Percentiles rank a stretch among this genome's conserved stretches.
phyloP scores from a whole-genome alignment of 2,329 filamentous ascomycete species.

The Gaeumannomyces tritici region DNA sequence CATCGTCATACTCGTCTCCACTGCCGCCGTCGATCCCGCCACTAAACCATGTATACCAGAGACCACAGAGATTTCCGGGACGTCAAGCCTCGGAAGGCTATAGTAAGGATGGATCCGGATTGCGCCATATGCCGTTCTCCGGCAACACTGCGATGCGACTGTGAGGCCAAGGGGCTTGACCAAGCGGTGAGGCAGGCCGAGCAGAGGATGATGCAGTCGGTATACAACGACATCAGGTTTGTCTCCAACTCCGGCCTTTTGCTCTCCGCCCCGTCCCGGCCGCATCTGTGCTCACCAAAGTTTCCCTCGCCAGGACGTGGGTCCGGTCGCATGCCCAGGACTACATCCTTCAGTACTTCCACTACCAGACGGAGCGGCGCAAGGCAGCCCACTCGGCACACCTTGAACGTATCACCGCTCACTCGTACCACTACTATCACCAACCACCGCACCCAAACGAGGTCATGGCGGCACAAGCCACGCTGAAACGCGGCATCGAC shows the following conservation, averaged over 20 bases:
- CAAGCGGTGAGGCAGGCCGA: slow-evolving; percentile 55
- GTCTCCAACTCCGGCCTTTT: slow-evolving; percentile 10
- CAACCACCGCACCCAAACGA: slow-evolving; percentile 50
- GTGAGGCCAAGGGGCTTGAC: slow-evolving; percentile 56
- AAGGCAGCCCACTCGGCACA: slow-evolving; percentile 46
- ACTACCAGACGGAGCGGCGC: slow-evolving; percentile 49
- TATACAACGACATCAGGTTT: slow-evolving; percentile 56
- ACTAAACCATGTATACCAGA: slow-evolving; percentile 11
- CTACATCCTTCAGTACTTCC: slow-evolving; percentile 58
- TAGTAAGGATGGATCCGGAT: slow-evolving; percentile 59
- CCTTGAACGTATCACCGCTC: slow-evolving; percentile 44
- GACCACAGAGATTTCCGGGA: neutral
- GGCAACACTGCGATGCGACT: slow-evolving; percentile 50
- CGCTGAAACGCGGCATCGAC: slow-evolving; percentile 64
- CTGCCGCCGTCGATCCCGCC: slow-evolving; percentile 3
- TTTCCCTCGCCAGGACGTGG: slow-evolving; percentile 39
- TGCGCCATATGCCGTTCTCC: slow-evolving; percentile 58
- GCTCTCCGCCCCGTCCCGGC: neutral
- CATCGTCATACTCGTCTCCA: slow-evolving; percentile 1
- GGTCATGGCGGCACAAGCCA: slow-evolving; percentile 53
- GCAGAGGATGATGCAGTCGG: slow-evolving; percentile 50
- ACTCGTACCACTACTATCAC: slow-evolving; percentile 49
- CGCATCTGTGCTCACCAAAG: slow-evolving; percentile 7
- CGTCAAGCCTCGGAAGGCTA: slow-evolving; percentile 27
- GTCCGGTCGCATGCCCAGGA: slow-evolving; percentile 57